Percentiles rank a stretch among this genome's conserved stretches.
Evolutionary conservation across 495 filamentous ascomycete species (phyloP).

Genomic region (Penicillium chermesinum): DNA sequence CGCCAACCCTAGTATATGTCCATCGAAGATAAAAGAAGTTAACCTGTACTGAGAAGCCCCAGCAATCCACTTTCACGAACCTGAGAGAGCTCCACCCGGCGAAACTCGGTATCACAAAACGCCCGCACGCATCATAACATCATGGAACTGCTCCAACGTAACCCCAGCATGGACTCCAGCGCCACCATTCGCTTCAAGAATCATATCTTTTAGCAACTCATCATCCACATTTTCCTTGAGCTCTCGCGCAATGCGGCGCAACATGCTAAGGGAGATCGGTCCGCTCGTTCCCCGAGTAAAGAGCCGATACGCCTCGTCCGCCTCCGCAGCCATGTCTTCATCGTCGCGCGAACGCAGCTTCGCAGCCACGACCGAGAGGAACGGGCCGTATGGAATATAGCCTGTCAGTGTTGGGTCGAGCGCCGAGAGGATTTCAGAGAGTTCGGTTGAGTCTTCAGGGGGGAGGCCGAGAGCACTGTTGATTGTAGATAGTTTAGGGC

Average conservation of each 20-base stretch:
- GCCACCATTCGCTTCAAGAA: constrained; percentile 84
- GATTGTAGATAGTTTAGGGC: neutral
- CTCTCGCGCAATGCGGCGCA: constrained; percentile 73
- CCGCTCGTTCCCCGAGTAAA: constrained; percentile 57
- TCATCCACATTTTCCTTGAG: constrained; percentile 77
- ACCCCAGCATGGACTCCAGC: constrained; percentile 68
- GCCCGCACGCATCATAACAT: constrained; percentile 78
- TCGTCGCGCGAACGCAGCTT: constrained; percentile 59
- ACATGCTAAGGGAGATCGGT: constrained; percentile 66
- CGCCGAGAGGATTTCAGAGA: constrained; percentile 67
- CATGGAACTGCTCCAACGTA: constrained; percentile 71
- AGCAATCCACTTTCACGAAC: constrained; percentile 1
- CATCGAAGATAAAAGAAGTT: neutral
- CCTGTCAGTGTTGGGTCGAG: constrained; percentile 78
- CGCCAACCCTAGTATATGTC: constrained; percentile 10
- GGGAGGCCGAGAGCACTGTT: constrained; percentile 69
- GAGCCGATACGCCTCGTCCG: constrained; percentile 71
- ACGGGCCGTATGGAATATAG: constrained; percentile 66
- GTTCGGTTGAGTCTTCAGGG: constrained; percentile 56
- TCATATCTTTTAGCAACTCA: constrained; percentile 82
- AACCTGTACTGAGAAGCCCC: neutral
- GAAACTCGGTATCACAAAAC: constrained; percentile 50
- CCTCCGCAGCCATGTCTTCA: constrained; percentile 58
- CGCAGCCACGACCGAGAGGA: constrained; percentile 79
- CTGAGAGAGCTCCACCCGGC: constrained; percentile 4